Evolutionary conservation across 345 rosid species (phyloP), one percentile per base, ranked within the genome.

Genomic region (Acer saccharum): DNA sequence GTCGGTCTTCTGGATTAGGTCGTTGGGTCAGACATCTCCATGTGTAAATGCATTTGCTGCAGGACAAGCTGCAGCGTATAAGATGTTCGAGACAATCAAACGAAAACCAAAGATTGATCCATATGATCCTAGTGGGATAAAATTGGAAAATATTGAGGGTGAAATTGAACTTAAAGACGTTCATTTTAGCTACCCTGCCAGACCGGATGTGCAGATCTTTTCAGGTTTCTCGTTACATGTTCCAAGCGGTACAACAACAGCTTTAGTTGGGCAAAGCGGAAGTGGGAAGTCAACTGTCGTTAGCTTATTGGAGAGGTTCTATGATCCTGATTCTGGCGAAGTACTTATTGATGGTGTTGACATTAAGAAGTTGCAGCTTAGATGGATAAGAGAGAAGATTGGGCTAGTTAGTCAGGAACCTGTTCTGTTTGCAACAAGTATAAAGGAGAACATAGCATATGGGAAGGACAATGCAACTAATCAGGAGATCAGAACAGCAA

Each of bases 381-480:
- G 74, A 71, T 83, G 93, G 92, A 83, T 89, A 68, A 81, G 95
- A 78, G 84, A 84, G 69, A 78, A 87, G 80, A 88, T 91, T 27
- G 93, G 95, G 4, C 84, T 91, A 11, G 93, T 91, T 8, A 87
- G 95, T 77, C 92, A 91, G 79, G 95, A 91, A 79, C 95, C 95
- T 2, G 79, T 83, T 10, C 27, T 91, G 73, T 91, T 91, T 81
- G 80, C 89, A 68, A 88, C 93, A 11, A 80, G 58, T 72, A 86
- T 91, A 74, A 82, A 77, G 72, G 89, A 89, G 82, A 91, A 91
- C 64, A 88, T 91, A 39, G 91, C 90, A 16, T 91, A 91, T 64
- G 95, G 95, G 55, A 91, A 88, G 73, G 91, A 87, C 71, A 80
- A 83, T 71, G 87, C 93, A 17, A 88, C 89, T 8, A 73, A 87